Evolutionary conservation across 2,329 filamentous ascomycete genomes (phyloP), one percentile per base, ranked within the genome.

Genomic region (Fusarium siculi): DNA sequence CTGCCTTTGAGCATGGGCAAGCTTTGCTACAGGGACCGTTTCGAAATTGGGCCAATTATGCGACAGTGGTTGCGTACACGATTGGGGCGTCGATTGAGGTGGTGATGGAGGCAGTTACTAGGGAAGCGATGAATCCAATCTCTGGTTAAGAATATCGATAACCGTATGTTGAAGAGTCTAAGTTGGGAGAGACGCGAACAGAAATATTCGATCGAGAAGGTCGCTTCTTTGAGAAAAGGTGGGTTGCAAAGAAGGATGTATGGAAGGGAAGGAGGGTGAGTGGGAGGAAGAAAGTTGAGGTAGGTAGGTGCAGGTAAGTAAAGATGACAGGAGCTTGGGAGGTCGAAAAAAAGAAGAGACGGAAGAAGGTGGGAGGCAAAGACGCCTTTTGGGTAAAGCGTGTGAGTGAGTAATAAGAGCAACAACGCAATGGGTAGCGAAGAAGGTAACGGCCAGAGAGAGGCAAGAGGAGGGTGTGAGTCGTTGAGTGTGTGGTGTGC

Each of bases 351-450:
- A 65, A 70, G 70, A 73, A 75, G 66, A 66, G 70, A 71, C 63
- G 63, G 70, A 74, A 62, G 72, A 75, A 77, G 72, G 72, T 76
- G 75, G 75, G 75, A 77, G 75, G 75, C 75, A 77, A 76, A 70
- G 66, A 76, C 73, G 67, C 66, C 66, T 77, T 69, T 77, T 67
- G 74, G 75, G 72, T 67, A 77, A 74, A 67, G 75, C 68, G 75
- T 68, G 74, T 70, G 65, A 67, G 60, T 61, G 74, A 76, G 75
- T 74, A 76, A 75, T 74, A 66, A 72, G 63, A 72, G 68, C 60
- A 75, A 68, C 55, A 66, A 71, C 70, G 68, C 63, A 63, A 72
- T 32, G 32, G 32, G 32, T 66, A 57, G 63, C 40, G 52, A 69
- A 68, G 65, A 64, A 53, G 67, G 65, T 54, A 75, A 66, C 56